Percentiles rank a stretch among this genome's conserved stretches.
Conservation (phyloP, 169 alveolate species). For the Amoebophrya sp. region DNA sequence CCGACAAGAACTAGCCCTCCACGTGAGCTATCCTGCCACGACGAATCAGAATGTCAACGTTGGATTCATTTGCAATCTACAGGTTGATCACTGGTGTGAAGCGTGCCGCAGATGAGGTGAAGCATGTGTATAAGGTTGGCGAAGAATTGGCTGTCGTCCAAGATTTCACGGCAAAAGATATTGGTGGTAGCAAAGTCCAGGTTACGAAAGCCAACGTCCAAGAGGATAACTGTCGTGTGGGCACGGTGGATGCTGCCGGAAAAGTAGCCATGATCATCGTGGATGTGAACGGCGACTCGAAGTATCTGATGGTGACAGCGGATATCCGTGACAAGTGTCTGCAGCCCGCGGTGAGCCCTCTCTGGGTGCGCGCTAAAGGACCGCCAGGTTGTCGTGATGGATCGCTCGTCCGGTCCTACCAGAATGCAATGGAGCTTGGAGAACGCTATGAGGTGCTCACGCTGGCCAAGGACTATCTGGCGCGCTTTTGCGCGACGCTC, state of each 20-base stretch:
- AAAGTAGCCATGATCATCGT: not conserved
- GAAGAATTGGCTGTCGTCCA: not conserved
- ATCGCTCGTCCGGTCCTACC: not conserved
- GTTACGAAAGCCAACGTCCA: not conserved
- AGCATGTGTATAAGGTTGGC: not conserved
- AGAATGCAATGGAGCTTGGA: not conserved
- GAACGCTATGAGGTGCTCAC: not conserved
- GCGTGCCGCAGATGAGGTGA: not conserved
- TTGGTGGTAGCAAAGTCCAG: not conserved
- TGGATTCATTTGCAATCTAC: too few species aligned
- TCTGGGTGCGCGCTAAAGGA: not conserved
- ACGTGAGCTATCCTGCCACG: too few species aligned
- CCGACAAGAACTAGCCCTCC: not conserved
- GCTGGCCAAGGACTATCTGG: conserved; percentile 8
- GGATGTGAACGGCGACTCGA: not conserved
- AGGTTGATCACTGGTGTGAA: not conserved
- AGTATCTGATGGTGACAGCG: not conserved
- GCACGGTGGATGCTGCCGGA: not conserved
- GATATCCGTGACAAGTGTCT: not conserved
- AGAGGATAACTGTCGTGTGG: not conserved
- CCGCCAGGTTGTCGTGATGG: not conserved
- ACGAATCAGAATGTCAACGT: too few species aligned
- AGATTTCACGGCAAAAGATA: not conserved
- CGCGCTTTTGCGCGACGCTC: not conserved
- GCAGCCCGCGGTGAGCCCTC: not conserved